These are phyloP conservation scores for Ensete glaucum DNA, from an alignment of 176 grass and related monocot genomes.

Conservation along the genomic window DNA sequence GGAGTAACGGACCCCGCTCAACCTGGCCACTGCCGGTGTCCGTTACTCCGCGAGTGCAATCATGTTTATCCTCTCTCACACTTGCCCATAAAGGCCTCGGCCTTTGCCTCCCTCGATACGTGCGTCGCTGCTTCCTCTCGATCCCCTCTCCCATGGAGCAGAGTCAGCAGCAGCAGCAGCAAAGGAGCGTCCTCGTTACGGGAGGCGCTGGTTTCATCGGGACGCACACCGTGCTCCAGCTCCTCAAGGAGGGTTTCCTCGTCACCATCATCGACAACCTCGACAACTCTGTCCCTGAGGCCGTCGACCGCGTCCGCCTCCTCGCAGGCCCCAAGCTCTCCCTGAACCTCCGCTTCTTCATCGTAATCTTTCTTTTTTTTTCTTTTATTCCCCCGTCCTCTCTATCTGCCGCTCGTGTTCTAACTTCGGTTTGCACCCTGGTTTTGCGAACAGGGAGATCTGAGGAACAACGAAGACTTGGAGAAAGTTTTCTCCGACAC, in stretches of 20 bases:
- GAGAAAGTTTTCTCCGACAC: slow-evolving; percentile 55
- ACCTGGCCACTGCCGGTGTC: neutral
- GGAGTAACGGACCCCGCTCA: neutral
- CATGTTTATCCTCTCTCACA: neutral
- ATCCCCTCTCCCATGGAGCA: neutral
- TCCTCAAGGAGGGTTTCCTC: slow-evolving; percentile 53
- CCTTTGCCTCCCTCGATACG: neutral
- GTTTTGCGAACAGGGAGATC: slow-evolving; percentile 47
- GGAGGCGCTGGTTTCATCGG: slow-evolving; percentile 91
- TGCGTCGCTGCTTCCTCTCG: neutral
- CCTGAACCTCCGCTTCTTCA: slow-evolving; percentile 48
- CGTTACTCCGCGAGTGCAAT: neutral
- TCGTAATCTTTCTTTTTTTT: neutral
- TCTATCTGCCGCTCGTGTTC: neutral
- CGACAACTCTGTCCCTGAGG: slow-evolving; percentile 82
- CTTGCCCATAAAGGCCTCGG: neutral
- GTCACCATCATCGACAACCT: slow-evolving; percentile 87
- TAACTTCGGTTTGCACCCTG: neutral
- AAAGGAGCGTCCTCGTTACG: slow-evolving; percentile 62
- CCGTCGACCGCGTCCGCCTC: slow-evolving; percentile 64
- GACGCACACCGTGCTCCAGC: slow-evolving; percentile 83
- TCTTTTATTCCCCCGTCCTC: neutral
- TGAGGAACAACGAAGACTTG: slow-evolving; percentile 57
- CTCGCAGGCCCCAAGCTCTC: slow-evolving; percentile 63
- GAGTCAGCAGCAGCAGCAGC: neutral